Conservation (phyloP, 2,329 filamentous ascomycete genomes). For the Myriosclerotinia duriaeana region DNA sequence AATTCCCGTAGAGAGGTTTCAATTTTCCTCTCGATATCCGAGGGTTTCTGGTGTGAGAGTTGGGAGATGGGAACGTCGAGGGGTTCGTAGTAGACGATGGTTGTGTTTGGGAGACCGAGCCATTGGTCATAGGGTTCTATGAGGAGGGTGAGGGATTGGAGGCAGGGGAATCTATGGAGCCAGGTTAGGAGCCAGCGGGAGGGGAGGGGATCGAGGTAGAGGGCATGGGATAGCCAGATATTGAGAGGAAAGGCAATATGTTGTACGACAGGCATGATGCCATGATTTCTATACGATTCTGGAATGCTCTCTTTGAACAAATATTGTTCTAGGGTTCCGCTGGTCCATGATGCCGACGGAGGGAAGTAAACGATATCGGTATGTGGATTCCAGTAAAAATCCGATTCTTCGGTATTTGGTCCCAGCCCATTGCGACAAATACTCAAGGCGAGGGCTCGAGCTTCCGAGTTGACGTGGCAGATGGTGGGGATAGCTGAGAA, state of each 20-base stretch:
- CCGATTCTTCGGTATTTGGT: not conserved
- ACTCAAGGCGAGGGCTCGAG: not conserved
- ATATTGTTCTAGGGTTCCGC: constrained; percentile 1
- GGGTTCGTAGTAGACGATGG: not conserved
- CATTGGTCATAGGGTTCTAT: constrained; percentile 14
- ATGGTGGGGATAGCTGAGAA: constrained; percentile 29
- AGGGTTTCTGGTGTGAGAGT: not conserved
- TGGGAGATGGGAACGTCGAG: not conserved
- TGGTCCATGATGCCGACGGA: constrained; percentile 9
- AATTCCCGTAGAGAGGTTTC: no score
- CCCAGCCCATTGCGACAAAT: not conserved
- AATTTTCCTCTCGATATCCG: no score
- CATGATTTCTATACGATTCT: not conserved
- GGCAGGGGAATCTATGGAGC: not conserved
- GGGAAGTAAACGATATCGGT: constrained; percentile 14
- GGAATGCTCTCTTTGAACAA: not conserved
- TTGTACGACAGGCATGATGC: not conserved
- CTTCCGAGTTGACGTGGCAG: constrained; percentile 25
- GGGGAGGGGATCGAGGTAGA: not conserved
- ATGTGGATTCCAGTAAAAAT: constrained; percentile 19
- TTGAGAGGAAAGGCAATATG: constrained; percentile 8
- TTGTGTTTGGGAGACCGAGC: not conserved
- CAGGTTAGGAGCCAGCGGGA: not conserved
- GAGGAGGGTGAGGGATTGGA: not conserved
- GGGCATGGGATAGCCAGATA: not conserved